Base-by-base conservation (phyloP, 192 early-diverging fungal species). In the Gaertneriomyces sp. region DNA sequence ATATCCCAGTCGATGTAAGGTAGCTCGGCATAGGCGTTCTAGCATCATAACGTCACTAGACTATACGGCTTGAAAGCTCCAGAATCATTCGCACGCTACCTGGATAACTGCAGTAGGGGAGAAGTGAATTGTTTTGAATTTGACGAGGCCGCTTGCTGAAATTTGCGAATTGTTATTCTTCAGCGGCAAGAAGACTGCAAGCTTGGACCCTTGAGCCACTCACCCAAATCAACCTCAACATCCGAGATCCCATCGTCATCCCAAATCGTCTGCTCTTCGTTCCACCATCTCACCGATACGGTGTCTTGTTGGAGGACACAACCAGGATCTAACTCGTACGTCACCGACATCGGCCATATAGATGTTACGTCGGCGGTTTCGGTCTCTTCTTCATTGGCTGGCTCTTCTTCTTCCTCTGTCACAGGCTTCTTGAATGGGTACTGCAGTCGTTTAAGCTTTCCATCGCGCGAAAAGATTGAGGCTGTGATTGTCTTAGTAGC, bases 121-220 rank as follows among this genome's bases (percentile, higher is more conserved):
- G 49, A 84, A 84, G 42, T 77, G 79, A 11, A 77, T 77, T 7
- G 82, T 77, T 54, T 66, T 56, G 67, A 81, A 84, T 49, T 76
- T 74, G 42, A 81, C 64, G 10, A 53, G 45, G 16, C 79, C 74
- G 6, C 19, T 60, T 52, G 75, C 79, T 73, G 53, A 38, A 7
- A 45, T 4, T 4, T 16, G 17, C 12, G 45, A 63, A 42, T 12
- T 12, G 11, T 11, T 20, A 20, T 16, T 55, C 11, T 55, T 33
- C 20, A 20, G 11, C 20, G 53, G 2, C 2, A 0, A 55, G 53
- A 20, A 11, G 11, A 55, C 14, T 17, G 12, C 47, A 49, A 49
- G 14, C 47, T 4, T 49, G 47, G 47, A 49, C 16, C 0, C 40
- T 56, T 11, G 33, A 11, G 9, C 12, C 38, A 40, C 72, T 19